Conservation (phyloP, 2,329 filamentous ascomycete species). For the Tolypocladium paradoxum region DNA sequence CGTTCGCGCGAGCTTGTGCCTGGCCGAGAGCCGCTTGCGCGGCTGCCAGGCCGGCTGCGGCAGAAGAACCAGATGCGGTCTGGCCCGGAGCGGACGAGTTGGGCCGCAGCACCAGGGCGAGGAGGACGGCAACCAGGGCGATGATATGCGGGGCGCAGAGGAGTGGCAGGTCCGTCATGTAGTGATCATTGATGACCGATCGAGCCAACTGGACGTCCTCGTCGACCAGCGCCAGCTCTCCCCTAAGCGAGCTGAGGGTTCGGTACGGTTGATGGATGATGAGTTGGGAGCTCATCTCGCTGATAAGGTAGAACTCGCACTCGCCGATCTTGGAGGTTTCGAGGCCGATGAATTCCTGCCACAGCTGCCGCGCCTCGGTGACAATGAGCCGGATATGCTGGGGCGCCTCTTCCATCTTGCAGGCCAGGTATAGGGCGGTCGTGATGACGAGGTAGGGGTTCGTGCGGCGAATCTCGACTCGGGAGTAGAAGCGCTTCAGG, state of each 20-base stretch:
- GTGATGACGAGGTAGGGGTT: constrained; percentile 89
- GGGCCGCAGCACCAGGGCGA: constrained; percentile 73
- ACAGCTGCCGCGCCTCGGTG: constrained; percentile 73
- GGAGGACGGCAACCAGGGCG: constrained; percentile 74
- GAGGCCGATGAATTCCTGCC: constrained; percentile 66
- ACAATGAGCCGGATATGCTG: constrained; percentile 91
- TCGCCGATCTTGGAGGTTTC: constrained; percentile 82
- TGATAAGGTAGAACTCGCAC: constrained; percentile 88
- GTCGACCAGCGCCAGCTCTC: constrained; percentile 57
- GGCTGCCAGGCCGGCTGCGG: constrained; percentile 34
- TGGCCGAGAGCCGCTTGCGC: constrained; percentile 39
- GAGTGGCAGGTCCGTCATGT: constrained; percentile 82
- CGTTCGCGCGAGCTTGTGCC: constrained; percentile 24
- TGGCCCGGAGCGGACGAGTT: constrained; percentile 19
- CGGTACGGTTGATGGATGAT: constrained; percentile 89
- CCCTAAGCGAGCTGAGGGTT: constrained; percentile 60
- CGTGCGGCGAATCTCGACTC: constrained; percentile 81
- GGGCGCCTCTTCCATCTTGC: constrained; percentile 95
- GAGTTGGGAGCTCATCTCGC: constrained; percentile 79
- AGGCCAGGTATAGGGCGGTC: constrained; percentile 90
- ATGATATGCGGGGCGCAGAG: constrained; percentile 79
- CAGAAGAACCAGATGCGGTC: constrained; percentile 15
- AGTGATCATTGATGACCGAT: constrained; percentile 84
- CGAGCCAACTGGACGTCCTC: constrained; percentile 72
- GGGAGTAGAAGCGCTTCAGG: constrained; percentile 84